Conservation (phyloP, 371 early-diverging fungal genomes). For the Nematocida ironsii region DNA sequence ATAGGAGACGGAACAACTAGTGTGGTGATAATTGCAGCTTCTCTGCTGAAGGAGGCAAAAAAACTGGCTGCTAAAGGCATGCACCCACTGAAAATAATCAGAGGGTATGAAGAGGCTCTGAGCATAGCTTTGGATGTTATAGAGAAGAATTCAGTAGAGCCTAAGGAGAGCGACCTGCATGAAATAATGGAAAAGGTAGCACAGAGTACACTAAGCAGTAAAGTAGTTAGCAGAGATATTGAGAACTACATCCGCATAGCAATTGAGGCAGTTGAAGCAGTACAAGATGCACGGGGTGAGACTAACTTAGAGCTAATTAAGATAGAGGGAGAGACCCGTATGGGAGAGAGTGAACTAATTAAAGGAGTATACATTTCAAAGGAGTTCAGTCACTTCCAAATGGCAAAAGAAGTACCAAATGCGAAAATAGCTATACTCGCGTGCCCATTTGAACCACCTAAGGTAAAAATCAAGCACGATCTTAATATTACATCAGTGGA, state of each 20-base stretch:
- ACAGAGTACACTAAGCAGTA: conserved; percentile 90
- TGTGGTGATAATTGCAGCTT: conserved; percentile 94
- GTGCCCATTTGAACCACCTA: conserved; percentile 99
- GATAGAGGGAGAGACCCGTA: conserved; percentile 94
- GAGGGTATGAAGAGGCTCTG: conserved; percentile 94
- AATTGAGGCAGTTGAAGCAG: conserved; percentile 89
- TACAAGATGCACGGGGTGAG: conserved; percentile 93
- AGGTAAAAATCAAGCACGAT: conserved; percentile 99
- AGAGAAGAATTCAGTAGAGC: conserved; percentile 81
- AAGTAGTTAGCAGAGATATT: conserved; percentile 87
- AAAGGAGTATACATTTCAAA: conserved; percentile 97
- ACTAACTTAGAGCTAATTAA: conserved; percentile 99
- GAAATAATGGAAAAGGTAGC: conserved; percentile 81
- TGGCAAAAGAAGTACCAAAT: conserved; percentile 88
- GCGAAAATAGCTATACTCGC: conserved; percentile 95
- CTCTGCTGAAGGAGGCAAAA: conserved; percentile 91
- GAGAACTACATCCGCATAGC: conserved; percentile 78
- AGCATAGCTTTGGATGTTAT: conserved; percentile 82
- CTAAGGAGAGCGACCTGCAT: conserved; percentile 72
- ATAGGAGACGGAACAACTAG: conserved; percentile 99
- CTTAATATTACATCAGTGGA: conserved; percentile 90
- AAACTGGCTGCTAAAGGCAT: conserved; percentile 88
- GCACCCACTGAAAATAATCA: conserved; percentile 95
- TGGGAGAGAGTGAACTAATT: conserved; percentile 81
- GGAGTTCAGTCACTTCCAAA: conserved; percentile 98